phyloP scores from a whole-genome alignment of 352 stramenopile genomes.

The Phytophthora lateralis region DNA sequence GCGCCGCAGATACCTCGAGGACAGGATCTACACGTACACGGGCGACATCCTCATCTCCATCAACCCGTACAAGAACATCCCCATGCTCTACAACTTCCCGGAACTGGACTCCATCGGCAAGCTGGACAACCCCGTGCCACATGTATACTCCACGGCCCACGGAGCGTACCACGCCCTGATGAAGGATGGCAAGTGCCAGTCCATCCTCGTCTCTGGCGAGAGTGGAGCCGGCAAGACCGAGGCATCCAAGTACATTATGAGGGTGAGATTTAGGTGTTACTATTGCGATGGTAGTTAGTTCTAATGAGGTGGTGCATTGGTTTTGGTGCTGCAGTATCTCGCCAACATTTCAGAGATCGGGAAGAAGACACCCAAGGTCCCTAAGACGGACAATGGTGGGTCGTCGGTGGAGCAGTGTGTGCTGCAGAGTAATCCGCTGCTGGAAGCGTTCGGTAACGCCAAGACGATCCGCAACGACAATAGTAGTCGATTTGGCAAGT shows the following conservation, averaged over 20 bases:
- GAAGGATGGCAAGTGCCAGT: slow-evolving; percentile 85
- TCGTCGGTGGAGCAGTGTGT: slow-evolving; percentile 91
- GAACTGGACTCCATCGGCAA: slow-evolving; percentile 89
- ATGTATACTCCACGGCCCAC: slow-evolving; percentile 87
- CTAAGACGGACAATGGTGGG: slow-evolving; percentile 59
- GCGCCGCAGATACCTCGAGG: slow-evolving; percentile 85
- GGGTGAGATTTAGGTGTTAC: slow-evolving; percentile 42
- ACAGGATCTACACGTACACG: slow-evolving; percentile 96
- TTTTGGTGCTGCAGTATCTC: slow-evolving; percentile 63
- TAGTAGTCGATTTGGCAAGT: slow-evolving; percentile 96
- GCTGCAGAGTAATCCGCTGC: slow-evolving; percentile 91
- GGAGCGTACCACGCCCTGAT: slow-evolving; percentile 82
- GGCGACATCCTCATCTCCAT: slow-evolving; percentile 96
- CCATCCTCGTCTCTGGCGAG: slow-evolving; percentile 87
- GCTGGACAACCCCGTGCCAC: slow-evolving; percentile 83
- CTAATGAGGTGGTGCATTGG: slow-evolving; percentile 8
- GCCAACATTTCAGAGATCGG: slow-evolving; percentile 91
- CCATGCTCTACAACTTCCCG: slow-evolving; percentile 91
- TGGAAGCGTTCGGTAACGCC: slow-evolving; percentile 93
- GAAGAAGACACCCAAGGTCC: slow-evolving; percentile 72
- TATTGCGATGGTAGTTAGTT: not conserved
- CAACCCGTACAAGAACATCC: slow-evolving; percentile 96
- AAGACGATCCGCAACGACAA: slow-evolving; percentile 97
- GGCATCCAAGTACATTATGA: slow-evolving; percentile 92
- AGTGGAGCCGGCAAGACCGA: slow-evolving; percentile 90